These are phyloP conservation scores for Drosera spatulata DNA, from an alignment of 179 eudicot species.

Conservation along the genomic window DNA sequence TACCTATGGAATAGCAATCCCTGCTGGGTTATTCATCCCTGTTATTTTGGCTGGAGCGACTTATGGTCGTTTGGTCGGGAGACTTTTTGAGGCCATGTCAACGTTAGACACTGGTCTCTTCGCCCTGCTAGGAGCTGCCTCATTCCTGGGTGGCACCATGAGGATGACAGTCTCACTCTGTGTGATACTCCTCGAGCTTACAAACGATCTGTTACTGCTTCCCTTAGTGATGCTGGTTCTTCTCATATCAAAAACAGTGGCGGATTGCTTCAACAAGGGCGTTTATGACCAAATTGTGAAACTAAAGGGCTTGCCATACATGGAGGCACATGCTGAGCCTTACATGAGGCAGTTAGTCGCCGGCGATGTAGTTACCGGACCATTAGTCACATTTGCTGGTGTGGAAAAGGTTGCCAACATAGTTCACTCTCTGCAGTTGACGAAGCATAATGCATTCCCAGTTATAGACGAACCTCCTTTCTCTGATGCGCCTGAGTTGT, in stretches of 20 bases:
- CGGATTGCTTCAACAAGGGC: slow-evolving; percentile 82
- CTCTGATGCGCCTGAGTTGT: slow-evolving; percentile 62
- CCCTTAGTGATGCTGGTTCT: slow-evolving; percentile 30
- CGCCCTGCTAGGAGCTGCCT: slow-evolving; percentile 33
- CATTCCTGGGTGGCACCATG: slow-evolving; percentile 99
- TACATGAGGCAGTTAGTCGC: slow-evolving; percentile 85
- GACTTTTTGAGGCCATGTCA: too few species aligned
- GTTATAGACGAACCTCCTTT: slow-evolving; percentile 83
- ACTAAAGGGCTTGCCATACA: slow-evolving; percentile 78
- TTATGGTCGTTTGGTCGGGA: too few species aligned
- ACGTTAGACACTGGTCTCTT: too few species aligned
- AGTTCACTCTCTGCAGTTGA: slow-evolving; percentile 44
- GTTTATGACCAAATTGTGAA: slow-evolving; percentile 84
- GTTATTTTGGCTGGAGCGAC: too few species aligned
- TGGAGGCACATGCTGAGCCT: slow-evolving; percentile 95
- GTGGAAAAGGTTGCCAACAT: slow-evolving; percentile 77
- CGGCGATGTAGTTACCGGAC: slow-evolving; percentile 86
- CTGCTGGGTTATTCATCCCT: too few species aligned
- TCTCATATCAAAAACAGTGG: slow-evolving; percentile 77
- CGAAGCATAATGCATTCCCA: slow-evolving; percentile 83
- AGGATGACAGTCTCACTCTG: slow-evolving; percentile 96
- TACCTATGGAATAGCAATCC: too few species aligned
- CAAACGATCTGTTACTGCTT: slow-evolving; percentile 66
- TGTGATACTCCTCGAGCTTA: slow-evolving; percentile 85
- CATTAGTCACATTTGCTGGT: slow-evolving; percentile 59